Base-by-base conservation (phyloP, 2,329 filamentous ascomycete species). In the Xylariomycetidae sp. region DNA sequence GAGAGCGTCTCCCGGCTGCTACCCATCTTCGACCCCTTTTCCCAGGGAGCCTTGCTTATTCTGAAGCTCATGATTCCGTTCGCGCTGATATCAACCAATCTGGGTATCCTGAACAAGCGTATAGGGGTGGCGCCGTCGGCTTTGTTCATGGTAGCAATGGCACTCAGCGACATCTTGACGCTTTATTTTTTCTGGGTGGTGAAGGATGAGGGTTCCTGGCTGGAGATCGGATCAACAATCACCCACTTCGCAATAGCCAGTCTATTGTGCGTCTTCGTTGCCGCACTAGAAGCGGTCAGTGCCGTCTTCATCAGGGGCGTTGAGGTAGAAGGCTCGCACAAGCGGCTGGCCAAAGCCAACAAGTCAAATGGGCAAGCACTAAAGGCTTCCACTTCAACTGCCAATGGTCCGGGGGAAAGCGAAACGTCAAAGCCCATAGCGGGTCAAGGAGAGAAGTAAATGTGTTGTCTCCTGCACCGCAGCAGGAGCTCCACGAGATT, bases 131-230 rank as follows among this genome's bases (percentile, higher is more conserved):
- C 88, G 7, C 89, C 88, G 0, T 88, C 84, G 24, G 86, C 88
- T 5, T 66, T 98, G 4, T 95, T 96, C 63, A 95, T 95, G 82
- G 67, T 90, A 2, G 88, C 94, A 31, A 94, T 95, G 77, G 85
- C 84, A 1, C 76, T 93, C 32, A 89, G 84, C 40, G 92, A 98
- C 56, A 77, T 95, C 31, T 71, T 96, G 56, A 96, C 92, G 4
- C 70, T 98, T 32, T 86, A 92, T 51, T 98, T 98, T 67, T 98
- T 98, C 64, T 98, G 86, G 79, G 86, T 95, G 50, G 92, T 98
- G 28, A 85, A 84, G 52, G 92, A 98, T 49, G 92, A 98, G 57
- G 92, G 92, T 0, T 92, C 84, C 15, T 98, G 92, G 92, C 64
- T 98, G 39, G 92, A 98, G 56, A 98, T 98, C 55, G 92, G 92